Evolutionary conservation across 2,329 filamentous ascomycete species (phyloP).

Genomic region (Pyrenophora seminiperda): DNA sequence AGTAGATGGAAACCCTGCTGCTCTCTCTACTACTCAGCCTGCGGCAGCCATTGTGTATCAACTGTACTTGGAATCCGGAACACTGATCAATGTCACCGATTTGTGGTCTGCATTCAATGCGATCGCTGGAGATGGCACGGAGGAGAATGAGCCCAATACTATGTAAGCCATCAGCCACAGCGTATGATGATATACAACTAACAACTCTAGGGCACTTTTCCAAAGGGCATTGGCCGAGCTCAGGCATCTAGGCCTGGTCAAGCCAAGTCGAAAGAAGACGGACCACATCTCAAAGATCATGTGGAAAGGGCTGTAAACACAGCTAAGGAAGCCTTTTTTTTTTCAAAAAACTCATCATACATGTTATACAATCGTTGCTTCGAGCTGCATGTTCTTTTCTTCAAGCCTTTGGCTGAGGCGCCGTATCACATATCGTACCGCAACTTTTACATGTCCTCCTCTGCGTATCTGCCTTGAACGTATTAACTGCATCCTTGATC

Average conservation of each 20-base stretch:
- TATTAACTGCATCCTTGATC: conserved; percentile 88
- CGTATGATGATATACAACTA: conserved; percentile 5
- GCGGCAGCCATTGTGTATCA: conserved; percentile 77
- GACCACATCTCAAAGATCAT: conserved; percentile 87
- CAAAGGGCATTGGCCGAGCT: conserved; percentile 86
- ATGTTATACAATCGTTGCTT: conserved; percentile 3
- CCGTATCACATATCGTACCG: conserved; percentile 74
- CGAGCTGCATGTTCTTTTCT: not conserved
- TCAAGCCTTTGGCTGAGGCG: conserved; percentile 54
- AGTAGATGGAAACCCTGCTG: conserved; percentile 46
- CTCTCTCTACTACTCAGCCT: conserved; percentile 66
- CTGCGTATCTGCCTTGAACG: conserved; percentile 72
- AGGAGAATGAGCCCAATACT: conserved; percentile 55
- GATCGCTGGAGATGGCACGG: conserved; percentile 60
- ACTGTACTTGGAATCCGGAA: conserved; percentile 76
- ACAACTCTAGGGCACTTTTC: conserved; percentile 66
- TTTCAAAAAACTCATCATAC: conserved; percentile 21
- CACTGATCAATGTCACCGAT: conserved; percentile 78
- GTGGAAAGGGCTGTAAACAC: conserved; percentile 71
- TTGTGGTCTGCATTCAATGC: conserved; percentile 77
- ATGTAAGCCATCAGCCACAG: conserved; percentile 41
- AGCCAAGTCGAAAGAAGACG: conserved; percentile 85
- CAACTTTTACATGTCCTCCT: conserved; percentile 78
- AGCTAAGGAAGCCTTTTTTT: not conserved
- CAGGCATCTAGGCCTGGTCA: conserved; percentile 83